Evolutionary conservation across 805 yeast species (phyloP), one percentile per base, ranked within the genome.

Genomic region (Pichia sporocuriosa): DNA sequence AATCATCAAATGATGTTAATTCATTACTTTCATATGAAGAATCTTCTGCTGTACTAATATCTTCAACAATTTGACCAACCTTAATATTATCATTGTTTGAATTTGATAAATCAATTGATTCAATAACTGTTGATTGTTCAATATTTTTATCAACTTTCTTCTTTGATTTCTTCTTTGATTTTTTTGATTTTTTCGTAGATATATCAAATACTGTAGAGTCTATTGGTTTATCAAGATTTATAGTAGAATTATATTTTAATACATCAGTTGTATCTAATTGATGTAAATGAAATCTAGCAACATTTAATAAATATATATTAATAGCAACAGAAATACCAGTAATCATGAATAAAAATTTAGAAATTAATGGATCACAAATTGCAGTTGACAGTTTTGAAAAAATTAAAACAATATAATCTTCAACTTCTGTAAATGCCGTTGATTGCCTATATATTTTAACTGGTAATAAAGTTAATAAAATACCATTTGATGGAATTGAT

Each of bases 281-380:
- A 22, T 15, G 61, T 57, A 34, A 59, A 52, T 82, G 84, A 40
- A 72, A 69, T 60, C 84, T 75, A n/a, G 95, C 83, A 43, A 86
- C 93, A 55, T 87, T 86, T 59, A 90, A 73, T 51, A 93, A 71
- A 61, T 89, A 90, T 38, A 84, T 78, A 59, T 93, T 93, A 49
- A 85, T 79, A 6, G 83, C 79, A 42, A 86, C 74, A 50, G 95
- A 84, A 49, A 85, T 66, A 21, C 83, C 79, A 46, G 89, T 77
- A 10, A 78, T 79, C 47, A 84, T 70, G 34, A 89, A 73, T 39
- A 88, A 69, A 48, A 80, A 75, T 59, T 89, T 89, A 47, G 93
- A 79, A 50, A 88, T 74, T 47, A 86, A 67, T 41, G 81, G 83
- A 61, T 89, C 96, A 53, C 83, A 76, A 42, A 89, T 81, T 16